Evolutionary conservation across 2,329 filamentous ascomycete genomes (phyloP), one percentile per base, ranked within the genome.

Genomic region (Metarhizium anisopliae): DNA sequence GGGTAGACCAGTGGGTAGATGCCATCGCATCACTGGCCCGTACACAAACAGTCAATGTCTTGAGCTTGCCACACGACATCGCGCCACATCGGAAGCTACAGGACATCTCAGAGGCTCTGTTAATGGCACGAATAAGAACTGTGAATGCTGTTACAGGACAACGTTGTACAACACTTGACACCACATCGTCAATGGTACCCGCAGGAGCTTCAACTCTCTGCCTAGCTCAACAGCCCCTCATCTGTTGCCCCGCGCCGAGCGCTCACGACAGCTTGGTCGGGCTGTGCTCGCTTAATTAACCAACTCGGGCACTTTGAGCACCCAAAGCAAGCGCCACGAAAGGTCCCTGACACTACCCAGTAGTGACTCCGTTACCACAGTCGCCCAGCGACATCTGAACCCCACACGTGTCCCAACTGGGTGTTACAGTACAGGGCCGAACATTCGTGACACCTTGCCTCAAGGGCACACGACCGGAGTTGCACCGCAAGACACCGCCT

Each of bases 391-490:
- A 20, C n/a, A n/a, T 8, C 11, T 47, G 43, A 47, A 53, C 51
- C 51, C 54, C 47, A 47, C 29, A 4, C n/a, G 7, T 25, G 7
- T 6, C 7, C 43, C 35, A 30, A 55, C 20, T 50, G 38, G 51
- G 11, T 43, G 40, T 30, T 51, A 45, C 29, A 36, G 30, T 50
- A 53, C 51, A 50, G 43, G 54, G 43, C 18, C 42, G n/a, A 30
- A 40, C 25, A 29, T 63, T 65, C 57, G 65, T 66, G 68, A 67
- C 68, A 70, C 68, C 63, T 70, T 70, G 63, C 67, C 65, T 62
- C 58, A 67, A 67, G 56, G 55, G 63, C 61, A 67, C 65, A 64
- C 65, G 63, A 66, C 47, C 35, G 11, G 35, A 38, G 29, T 6
- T 30, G 47, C 57, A 51, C n/a, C 30, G 14, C 18, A 38, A 51